phyloP scores from a whole-genome alignment of 495 filamentous ascomycete genomes.

The Podospora didyma region DNA sequence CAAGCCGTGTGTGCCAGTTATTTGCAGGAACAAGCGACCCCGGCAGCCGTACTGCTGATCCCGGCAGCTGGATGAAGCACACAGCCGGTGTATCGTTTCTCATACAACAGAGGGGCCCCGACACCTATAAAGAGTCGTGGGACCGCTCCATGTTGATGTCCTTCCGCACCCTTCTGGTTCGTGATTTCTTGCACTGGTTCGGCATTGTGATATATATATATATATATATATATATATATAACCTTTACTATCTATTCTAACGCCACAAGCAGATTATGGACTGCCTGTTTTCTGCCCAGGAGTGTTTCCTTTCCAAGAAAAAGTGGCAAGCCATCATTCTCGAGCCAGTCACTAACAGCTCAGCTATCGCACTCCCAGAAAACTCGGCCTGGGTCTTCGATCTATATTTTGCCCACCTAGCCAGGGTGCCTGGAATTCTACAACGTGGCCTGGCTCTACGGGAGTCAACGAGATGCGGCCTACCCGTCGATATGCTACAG shows the following conservation, averaged over 20 bases:
- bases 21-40: conserved; percentile 14
- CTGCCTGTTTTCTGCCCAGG: conserved; percentile 10
- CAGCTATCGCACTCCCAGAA: background rate
- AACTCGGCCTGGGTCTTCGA: background rate
- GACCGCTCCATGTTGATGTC: conserved; percentile 15
- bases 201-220: too few relatives aligned
- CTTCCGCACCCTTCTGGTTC: conserved; percentile 9
- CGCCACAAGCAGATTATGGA: conserved; percentile 7
- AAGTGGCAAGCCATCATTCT: conserved; percentile 9
- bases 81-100: conserved; percentile 12
- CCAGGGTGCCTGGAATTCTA: conserved; percentile 13
- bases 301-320: conserved; percentile 14
- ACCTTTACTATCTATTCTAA: background rate
- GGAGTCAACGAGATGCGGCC: conserved; percentile 2
- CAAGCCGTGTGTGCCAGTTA: conserved; percentile 3
- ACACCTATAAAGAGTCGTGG: conserved; percentile 4
- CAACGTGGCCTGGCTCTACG: conserved; percentile 10
- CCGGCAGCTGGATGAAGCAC: conserved; percentile 17
- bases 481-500: conserved; percentile 1
- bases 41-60: background rate
- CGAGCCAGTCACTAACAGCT: background rate
- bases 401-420: conserved; percentile 9
- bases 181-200: background rate
- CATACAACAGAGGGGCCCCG: conserved; percentile 14
- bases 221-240: too few relatives aligned